Evolutionary conservation across 768 basidiomycete species (phyloP), one percentile per base, ranked within the genome.

Genomic region (Stropharia rugosoannulata): DNA sequence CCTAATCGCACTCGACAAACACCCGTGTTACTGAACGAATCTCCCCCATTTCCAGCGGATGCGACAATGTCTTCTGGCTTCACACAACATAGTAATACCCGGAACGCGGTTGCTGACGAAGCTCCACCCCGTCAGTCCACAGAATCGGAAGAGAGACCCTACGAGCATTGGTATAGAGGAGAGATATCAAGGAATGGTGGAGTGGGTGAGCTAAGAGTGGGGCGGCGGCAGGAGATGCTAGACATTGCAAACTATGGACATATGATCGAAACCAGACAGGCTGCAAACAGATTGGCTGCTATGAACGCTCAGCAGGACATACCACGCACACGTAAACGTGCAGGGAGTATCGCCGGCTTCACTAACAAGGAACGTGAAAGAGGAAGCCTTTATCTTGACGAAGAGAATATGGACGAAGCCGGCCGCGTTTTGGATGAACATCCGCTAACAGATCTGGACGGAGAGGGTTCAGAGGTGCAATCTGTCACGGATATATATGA

Each of bases 101-200:
- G 29, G 12, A 52, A 52, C 13, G 18, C 16, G 41, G 29, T 42
- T 7, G 25, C 44, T 10, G 65, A 61, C 8, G 73, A 76, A 19
- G 76, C 75, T 42, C 65, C 72, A 37, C 73, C 75, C n/a, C 80
- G 90, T 42, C 72, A 78, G 11, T 90, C 89, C 4, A 79, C 73
- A 22, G 90, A 93, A 19, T 91, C 89, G 5, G 90, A 90, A 58
- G 91, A 93, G 65, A 81, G 82, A 12, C 90, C 90, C 0, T 93
- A 87, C 57, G 90, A 93, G 63, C 91, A 94, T 64, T 93, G 91
- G 91, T 94, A 94, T 66, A 85, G 91, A 47, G 91, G 91, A 1
- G 91, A 94, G 61, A 82, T 90, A 4, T 86, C 90, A 11, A 80
- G 91, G 46, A 94, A 94, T 64, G 91, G 91, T 22, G 91, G 91